phyloP scores from a whole-genome alignment of 1,284 basidiomycete species.

The Malassezia globosa region DNA sequence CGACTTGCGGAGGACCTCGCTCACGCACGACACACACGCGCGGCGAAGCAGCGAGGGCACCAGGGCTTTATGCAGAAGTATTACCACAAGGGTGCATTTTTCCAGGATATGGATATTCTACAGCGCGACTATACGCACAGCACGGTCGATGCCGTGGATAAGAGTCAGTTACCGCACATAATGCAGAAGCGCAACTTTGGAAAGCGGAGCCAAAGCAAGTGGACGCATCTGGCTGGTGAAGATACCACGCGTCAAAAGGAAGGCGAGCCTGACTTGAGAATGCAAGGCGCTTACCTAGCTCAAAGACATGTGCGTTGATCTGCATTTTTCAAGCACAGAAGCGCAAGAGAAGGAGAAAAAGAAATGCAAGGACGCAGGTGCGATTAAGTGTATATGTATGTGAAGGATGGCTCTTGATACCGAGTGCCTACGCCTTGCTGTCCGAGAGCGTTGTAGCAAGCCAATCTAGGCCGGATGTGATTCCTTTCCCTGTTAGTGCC shows the following conservation, averaged over 20 bases:
- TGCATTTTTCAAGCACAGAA: no score
- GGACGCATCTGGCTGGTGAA: slow-evolving; percentile 87
- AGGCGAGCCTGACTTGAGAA: slow-evolving; percentile 59
- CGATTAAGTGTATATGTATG: neutral
- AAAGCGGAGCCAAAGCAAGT: slow-evolving; percentile 76
- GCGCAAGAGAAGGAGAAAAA: no score
- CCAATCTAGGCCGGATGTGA: slow-evolving; percentile 43
- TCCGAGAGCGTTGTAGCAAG: slow-evolving; percentile 23
- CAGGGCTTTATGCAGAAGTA: slow-evolving; percentile 95
- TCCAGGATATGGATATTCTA: slow-evolving; percentile 78
- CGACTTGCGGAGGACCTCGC: slow-evolving; percentile 79
- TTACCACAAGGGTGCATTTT: slow-evolving; percentile 98
- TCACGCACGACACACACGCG: slow-evolving; percentile 64
- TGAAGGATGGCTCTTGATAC: neutral
- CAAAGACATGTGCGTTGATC: no score
- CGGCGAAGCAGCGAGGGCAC: slow-evolving; percentile 69
- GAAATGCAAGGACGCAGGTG: no score
- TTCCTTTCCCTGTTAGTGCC: slow-evolving; percentile 48
- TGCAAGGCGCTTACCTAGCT: neutral
- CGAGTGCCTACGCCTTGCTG: neutral
- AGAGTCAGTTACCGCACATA: slow-evolving; percentile 73
- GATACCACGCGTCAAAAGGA: slow-evolving; percentile 67
- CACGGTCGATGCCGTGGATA: slow-evolving; percentile 67
- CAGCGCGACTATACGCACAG: slow-evolving; percentile 78
- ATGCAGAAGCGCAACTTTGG: slow-evolving; percentile 98